Percentiles rank a stretch among this genome's conserved stretches.
Conservation (phyloP, 2,329 filamentous ascomycete species). For the Massarina eburnea region DNA sequence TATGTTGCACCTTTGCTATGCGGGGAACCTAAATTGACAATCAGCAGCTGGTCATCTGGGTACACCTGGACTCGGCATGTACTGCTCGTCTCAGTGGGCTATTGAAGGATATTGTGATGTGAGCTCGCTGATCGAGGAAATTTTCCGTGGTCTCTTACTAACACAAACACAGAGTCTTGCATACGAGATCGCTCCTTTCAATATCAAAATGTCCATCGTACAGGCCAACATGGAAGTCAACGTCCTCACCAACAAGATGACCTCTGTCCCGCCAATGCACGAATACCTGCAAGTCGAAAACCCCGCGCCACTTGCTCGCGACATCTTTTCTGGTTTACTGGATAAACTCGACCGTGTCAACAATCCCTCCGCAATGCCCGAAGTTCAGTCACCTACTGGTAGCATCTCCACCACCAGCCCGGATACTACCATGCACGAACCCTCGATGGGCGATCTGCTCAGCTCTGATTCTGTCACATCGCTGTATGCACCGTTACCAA, state of each 20-base stretch:
- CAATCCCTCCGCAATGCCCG: slow-evolving; percentile 33
- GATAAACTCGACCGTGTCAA: slow-evolving; percentile 70
- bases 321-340: slow-evolving; percentile 78
- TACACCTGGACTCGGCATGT: slow-evolving; percentile 86
- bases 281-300: slow-evolving; percentile 70
- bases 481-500: slow-evolving; percentile 71
- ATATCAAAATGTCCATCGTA: slow-evolving; percentile 92
- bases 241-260: slow-evolving; percentile 82
- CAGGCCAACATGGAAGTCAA: slow-evolving; percentile 94
- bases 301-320: slow-evolving; percentile 76
- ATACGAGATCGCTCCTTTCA: slow-evolving; percentile 94
- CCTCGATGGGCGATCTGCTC: slow-evolving; percentile 48
- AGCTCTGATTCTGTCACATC: slow-evolving; percentile 58
- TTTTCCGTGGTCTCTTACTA: slow-evolving; percentile 1
- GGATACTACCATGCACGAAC: slow-evolving; percentile 27
- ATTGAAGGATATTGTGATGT: slow-evolving; percentile 94
- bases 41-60: slow-evolving; percentile 76
- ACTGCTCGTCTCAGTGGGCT: slow-evolving; percentile 91
- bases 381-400: slow-evolving; percentile 32
- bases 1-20: slow-evolving; percentile 28
- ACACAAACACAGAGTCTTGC: slow-evolving; percentile 63
- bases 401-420: slow-evolving; percentile 33
- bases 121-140: background rate
- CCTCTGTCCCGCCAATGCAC: slow-evolving; percentile 75
- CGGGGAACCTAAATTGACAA: slow-evolving; percentile 12